Conservation (phyloP, 2,329 filamentous ascomycete species). For the Colletotrichum tabaci region DNA sequence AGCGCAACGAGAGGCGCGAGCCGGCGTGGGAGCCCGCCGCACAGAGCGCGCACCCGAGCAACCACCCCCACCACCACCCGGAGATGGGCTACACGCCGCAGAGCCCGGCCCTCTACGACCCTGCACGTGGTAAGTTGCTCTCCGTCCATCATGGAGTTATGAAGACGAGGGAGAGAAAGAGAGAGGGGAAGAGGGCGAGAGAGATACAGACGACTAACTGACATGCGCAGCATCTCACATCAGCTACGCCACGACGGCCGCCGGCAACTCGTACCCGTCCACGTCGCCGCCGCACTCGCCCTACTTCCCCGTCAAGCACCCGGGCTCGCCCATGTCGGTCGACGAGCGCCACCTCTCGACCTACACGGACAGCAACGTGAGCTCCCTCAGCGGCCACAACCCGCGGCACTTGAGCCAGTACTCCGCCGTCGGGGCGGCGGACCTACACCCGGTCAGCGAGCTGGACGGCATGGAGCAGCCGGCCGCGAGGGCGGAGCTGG, state of each 20-base stretch:
- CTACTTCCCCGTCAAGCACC: constrained; percentile 27
- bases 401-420: constrained; percentile 1
- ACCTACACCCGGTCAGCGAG: constrained; percentile 36
- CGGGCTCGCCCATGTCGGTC: constrained; percentile 7
- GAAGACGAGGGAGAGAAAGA: no score
- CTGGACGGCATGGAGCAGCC: constrained; percentile 20
- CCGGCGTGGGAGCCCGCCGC: constrained; percentile 31
- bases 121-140: constrained; percentile 20
- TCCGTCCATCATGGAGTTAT: no score
- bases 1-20: constrained; percentile 37
- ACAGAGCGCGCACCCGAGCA: constrained; percentile 19
- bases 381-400: constrained; percentile 16
- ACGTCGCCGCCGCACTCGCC: constrained; percentile 33
- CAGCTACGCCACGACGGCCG: constrained; percentile 30
- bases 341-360: constrained; percentile 28
- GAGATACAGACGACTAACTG: neutral
- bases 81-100: constrained; percentile 38
- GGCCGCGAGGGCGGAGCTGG: constrained; percentile 21
- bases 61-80: constrained; percentile 29
- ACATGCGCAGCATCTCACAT: constrained; percentile 1
- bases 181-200: no score
- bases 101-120: constrained; percentile 23
- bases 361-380: constrained; percentile 31
- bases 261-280: constrained; percentile 13
- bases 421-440: neutral